Conservation (phyloP, 2,329 filamentous ascomycete species). For the Nemania abortiva region DNA sequence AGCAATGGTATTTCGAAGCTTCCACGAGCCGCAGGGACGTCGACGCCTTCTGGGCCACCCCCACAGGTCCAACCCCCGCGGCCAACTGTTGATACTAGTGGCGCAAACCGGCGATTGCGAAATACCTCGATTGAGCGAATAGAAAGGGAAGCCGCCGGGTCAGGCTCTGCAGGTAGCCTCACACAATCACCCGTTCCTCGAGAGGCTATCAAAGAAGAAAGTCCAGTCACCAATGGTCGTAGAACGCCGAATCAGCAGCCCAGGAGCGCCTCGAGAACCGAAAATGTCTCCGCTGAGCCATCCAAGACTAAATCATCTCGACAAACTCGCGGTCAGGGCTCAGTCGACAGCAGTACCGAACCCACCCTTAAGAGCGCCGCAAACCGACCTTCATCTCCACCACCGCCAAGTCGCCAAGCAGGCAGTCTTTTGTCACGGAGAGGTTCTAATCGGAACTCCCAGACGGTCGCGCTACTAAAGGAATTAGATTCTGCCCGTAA, state of each 20-base stretch:
- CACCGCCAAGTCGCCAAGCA: constrained; percentile 67
- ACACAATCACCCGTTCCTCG: constrained; percentile 60
- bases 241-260: constrained; percentile 71
- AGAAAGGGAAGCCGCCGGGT: constrained; percentile 53
- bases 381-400: constrained; percentile 67
- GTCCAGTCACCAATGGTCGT: constrained; percentile 68
- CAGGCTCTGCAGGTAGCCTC: constrained; percentile 53
- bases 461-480: constrained; percentile 81
- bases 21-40: constrained; percentile 55
- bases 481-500: constrained; percentile 88
- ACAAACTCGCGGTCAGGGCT: constrained; percentile 71
- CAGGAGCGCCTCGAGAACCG: constrained; percentile 54
- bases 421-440: constrained; percentile 71
- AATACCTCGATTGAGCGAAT: constrained; percentile 64
- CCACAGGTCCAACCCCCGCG: constrained; percentile 67
- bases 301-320: constrained; percentile 62
- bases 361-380: constrained; percentile 59
- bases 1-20: constrained; percentile 55
- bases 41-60: constrained; percentile 63
- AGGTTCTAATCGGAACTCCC: constrained; percentile 71
- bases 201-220: constrained; percentile 62
- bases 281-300: constrained; percentile 51
- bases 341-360: constrained; percentile 76
- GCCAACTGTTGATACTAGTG: constrained; percentile 58
- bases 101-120: constrained; percentile 57